Evolutionary conservation across 129 eudicot species (phyloP), one percentile per base, ranked within the genome.

Genomic region (Artemisia tridentata): DNA sequence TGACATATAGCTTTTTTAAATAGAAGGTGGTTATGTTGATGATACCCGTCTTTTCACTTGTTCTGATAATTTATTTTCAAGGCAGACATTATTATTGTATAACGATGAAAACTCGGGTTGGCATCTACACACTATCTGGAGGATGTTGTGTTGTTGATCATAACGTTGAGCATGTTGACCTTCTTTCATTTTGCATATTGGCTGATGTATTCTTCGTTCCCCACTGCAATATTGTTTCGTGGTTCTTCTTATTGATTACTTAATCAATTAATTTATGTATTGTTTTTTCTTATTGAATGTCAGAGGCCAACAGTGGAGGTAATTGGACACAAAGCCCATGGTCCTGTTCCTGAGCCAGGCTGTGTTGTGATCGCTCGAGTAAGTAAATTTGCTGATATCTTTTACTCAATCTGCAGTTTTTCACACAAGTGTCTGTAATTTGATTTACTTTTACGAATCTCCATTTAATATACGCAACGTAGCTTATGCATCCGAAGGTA

Each of bases 261-360:
- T 21, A 53, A 13, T 15, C n/a, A 8, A 27, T 27, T 27, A 27
- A 27, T 67, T 62, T 23, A 15, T 13, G 23, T n/a, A 5, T 52
- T 27, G 1, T 71, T 63, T 18, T 53, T 78, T 23, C 45, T 57
- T 61, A 38, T 71, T 2, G 11, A 20, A 25, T 21, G 2, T 67
- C 74, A 93, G 99, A 93, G 96, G 78, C 87, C 96, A 66, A 84
- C 85, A 8, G 99, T 87, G 65, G 93, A 87, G 72, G 89, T 93
- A 63, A 82, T 72, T 46, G 99, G 99, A 54, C 97, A 93, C 83
- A 93, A 93, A 71, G 91, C 99, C 66, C 96, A 93, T 67, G 99
- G 91, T 78, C 89, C 89, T 5, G 97, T 93, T 78, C 99, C 99
- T 17, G 91, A 93, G 80, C 92, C 97, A 47, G 96, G 93, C 55